Base-by-base conservation (phyloP, 2,329 filamentous ascomycete species). In the Arthrinium puccinioides region DNA sequence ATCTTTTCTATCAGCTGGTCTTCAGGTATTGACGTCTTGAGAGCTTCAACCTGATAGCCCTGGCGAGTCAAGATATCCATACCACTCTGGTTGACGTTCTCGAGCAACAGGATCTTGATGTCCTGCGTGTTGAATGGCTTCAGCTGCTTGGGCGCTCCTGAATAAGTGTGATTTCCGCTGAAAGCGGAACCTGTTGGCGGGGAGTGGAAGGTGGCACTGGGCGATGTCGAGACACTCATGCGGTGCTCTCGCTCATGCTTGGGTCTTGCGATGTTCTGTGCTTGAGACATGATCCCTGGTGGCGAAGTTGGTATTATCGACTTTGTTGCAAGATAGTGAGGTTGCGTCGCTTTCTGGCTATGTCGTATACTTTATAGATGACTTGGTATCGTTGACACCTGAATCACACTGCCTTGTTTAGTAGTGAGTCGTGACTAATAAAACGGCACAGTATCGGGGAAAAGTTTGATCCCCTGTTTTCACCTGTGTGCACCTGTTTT, bases 1-100 rank as follows among this genome's bases (percentile, higher is more conserved):
- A 98, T 98, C 74, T 95, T 98, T 68, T 94, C 83, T 59, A 98
- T 94, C 52, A 98, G 76, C 66, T 97, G 75, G 51, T 92, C 87
- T 60, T 98, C 92, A 0, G 87, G 82, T 39, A 98, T 68, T 23
- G 89, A 95, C 46, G 79, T 82, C 70, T 96, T 98, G 47, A 90
- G 67, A 34, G 80, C 77, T 65, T 98, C 92, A 23, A 98, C 92
- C 64, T 98, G 92, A 62, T 98, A 98, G 41, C 92, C 92, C 64
- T 98, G 89, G 39, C 69, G 72, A 40, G 67, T 77, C 40, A 98
- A 71, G 40, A 96, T 89, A 32, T 94, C 81, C 52, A 80, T 77
- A 11, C 92, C 92, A 18, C 87, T 87, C 63, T 87, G 70, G 61
- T 98, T 98, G 56, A 98, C 86, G 64, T 97, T 98, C 61, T 98